Evolutionary conservation across 1,284 basidiomycete genomes (phyloP).

Genomic region (Trichosporon sp.): DNA sequence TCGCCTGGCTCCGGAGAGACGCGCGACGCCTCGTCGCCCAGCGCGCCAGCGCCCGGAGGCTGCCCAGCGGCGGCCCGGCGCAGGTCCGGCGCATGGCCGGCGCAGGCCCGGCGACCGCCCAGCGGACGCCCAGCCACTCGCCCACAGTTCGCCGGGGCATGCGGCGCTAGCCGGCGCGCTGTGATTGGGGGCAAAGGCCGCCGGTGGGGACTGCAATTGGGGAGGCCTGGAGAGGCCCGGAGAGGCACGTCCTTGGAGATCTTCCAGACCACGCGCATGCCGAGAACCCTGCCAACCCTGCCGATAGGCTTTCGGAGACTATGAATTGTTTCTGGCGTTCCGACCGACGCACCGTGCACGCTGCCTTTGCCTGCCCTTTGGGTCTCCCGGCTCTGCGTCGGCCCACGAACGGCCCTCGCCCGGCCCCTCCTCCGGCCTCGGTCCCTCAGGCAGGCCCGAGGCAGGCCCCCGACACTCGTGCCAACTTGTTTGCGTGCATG

Average conservation of each 20-base stretch:
- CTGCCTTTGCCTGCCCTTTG: no score
- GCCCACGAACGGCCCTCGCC: neutral
- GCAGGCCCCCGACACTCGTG: neutral
- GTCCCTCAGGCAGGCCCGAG: neutral
- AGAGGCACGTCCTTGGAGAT: neutral
- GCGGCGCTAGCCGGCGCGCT: neutral
- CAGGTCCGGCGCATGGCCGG: no score
- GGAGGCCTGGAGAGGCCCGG: neutral
- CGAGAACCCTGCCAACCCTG: neutral
- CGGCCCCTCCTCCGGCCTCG: neutral
- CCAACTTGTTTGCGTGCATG: neutral
- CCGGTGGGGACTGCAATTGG: neutral
- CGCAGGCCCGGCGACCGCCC: neutral
- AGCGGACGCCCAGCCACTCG: neutral
- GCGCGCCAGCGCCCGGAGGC: no score
- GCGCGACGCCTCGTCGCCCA: neutral
- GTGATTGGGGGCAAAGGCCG: neutral
- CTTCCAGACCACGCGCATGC: neutral
- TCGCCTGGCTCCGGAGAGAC: neutral
- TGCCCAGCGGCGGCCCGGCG: neutral
- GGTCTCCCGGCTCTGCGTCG: no score
- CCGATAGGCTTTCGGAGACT: neutral
- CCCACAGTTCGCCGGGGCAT: neutral
- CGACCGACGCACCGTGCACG: neutral
- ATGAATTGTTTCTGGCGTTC: neutral